Evolutionary conservation across 192 early-diverging fungal genomes (phyloP), one percentile per base, ranked within the genome.

Genomic region (Geranomyces variabilis): DNA sequence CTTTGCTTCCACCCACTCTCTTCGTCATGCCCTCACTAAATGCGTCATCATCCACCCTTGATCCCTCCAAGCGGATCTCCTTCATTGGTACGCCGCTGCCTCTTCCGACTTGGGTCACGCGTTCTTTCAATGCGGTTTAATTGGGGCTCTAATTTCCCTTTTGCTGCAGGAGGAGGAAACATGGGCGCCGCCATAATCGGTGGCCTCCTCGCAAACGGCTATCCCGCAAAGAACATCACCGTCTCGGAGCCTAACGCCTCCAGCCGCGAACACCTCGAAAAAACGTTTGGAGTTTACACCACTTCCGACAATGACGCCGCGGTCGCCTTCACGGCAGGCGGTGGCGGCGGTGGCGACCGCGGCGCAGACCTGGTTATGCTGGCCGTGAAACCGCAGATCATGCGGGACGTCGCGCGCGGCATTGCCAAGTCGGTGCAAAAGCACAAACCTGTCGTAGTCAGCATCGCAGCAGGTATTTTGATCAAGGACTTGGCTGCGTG

Each of bases 101-200:
- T 10, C 28, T 56, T 19, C 13, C 8, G 12, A 0, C 26, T 21
- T 12, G 33, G 31, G 51, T 15, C 17, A 15, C 22, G 22, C n/a
- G 34, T 5, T 56, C n/a, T 48, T 57, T 19, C 21, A 1, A 41
- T 1, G 7, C 44, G 48, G 19, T 46, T 12, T 60, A 12, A 8
- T 33, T 21, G 1, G 30, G 26, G 34, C n/a, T n/a, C n/a, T 64
- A 30, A 13, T 64, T 22, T 9, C 44, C 7, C 41, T 64, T 21
- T 47, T 36, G 8, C 47, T 19, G 15, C 46, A 74, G 95, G 95
- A 74, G 95, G 95, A 57, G 96, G 96, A 66, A 95, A 97, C 79
- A 97, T 97, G 96, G 94, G 92, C 47, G 87, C 89, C 67, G 93
- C 96, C 69, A 96, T 97, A 64, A 85, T 96, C 44, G 93, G 90